Base-by-base conservation (phyloP, 768 basidiomycete genomes). In the Tylopilus subfusipes region DNA sequence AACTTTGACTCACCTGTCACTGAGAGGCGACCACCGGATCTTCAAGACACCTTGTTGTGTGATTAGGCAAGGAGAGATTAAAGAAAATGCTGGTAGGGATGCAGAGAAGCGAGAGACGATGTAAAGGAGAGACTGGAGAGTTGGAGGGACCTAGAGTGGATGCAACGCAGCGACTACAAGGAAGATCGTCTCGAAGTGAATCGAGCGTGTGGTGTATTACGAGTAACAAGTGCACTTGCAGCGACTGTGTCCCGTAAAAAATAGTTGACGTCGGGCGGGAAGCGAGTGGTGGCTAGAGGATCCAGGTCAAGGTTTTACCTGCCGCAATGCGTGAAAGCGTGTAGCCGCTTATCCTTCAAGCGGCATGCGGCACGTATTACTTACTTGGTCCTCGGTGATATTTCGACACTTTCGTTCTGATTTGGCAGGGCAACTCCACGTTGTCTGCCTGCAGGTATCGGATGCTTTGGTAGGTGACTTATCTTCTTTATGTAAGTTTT, bases 381-480 rank as follows among this genome's bases (percentile, higher is more conserved):
- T 58, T 57, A 65, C 59, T 63, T 62, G 48, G 64, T 66, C 61
- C 57, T 62, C 66, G 70, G 69, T 54, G 57, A 65, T 59, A 76
- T 75, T 77, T 75, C 14, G 73, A 72, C 67, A 64, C 73, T 71
- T 74, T 61, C 36, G 50, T 55, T 85, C 81, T 78, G 80, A 83
- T 82, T 70, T 65, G 70, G 68, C 54, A 70, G 53, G 60, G 75
- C 71, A 70, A 75, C 70, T 72, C 72, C 80, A 87, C 85, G 85
- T 85, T 85, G 77, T 75, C 72, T 83, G 85, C 85, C 85, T 86
- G 83, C 83, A 86, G 84, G 85, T 84, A 80, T 67, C 63, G 58
- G 64, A 68, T 71, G 75, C n/a, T 76, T 74, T 51, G 59, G 61
- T 60, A 57, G 55, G 50, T 67, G 71, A 59, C 68, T 72, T 72